Evolutionary conservation across 148 eudicot genomes (phyloP), one percentile per base, ranked within the genome.

Genomic region (Nepenthes gracilis): DNA sequence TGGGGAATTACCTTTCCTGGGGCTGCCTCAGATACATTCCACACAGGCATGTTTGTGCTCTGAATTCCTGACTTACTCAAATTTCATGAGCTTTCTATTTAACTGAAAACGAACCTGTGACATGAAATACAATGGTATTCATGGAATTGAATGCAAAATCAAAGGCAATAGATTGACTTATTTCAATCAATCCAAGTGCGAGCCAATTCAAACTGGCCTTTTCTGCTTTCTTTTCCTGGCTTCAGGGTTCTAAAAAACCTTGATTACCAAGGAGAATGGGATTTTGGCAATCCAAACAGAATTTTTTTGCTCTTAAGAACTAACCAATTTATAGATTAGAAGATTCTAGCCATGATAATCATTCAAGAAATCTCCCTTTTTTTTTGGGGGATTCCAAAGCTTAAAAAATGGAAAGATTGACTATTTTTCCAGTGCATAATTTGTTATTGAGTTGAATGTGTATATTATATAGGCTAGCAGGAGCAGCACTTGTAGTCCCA

Each of bases 11-110:
- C 66, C 52, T 64, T 64, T 47, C 57, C 15, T 74, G 77, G 77
- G 77, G 77, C 6, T 69, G 61, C 57, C 73, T 74, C 62, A 64
- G 15, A 57, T 69, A 74, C 60, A 55, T 74, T 11, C 77, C 77
- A 10, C 61, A 58, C 61, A 58, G 61, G 61, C 33, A 36, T 11
- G 61, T 58, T 49, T n/a, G 48, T 45, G 48, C 48, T 45, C 8
- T 45, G 6, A 5, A 5, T 11, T 1, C 6, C 48, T 45, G 11
- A 45, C 23, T 23, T 45, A 45, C 11, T 11, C 6, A n/a, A 13
- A 14, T 54, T 54, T 54, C 33, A n/a, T 54, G 9, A 13, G 14
- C 57, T 8, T 7, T 54, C 57, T 8, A 52, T 5, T 13, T 45
- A 45, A 6, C 8, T 45, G 48, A 5, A 6, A 45, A 45, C 6